These are phyloP conservation scores for Circinella umbellata DNA, from an alignment of 371 early-diverging fungal species.

Conservation along the genomic window DNA sequence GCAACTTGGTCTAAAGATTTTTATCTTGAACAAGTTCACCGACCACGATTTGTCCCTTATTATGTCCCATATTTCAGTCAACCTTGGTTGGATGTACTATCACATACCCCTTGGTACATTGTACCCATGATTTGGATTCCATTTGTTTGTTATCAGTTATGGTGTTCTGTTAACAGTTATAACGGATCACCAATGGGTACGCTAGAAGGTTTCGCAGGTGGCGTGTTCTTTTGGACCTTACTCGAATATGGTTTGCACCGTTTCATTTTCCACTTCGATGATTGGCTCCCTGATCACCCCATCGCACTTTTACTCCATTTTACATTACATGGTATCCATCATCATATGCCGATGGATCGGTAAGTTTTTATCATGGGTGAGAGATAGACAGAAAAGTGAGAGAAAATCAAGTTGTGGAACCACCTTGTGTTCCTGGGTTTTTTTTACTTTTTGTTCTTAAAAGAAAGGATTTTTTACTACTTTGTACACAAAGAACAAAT, in stretches of 20 bases:
- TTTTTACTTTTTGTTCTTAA: no score
- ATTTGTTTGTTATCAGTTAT: slow-evolving; percentile 55
- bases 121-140: slow-evolving; percentile 92
- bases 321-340: slow-evolving; percentile 93
- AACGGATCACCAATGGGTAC: slow-evolving; percentile 2
- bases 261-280: slow-evolving; percentile 93
- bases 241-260: slow-evolving; percentile 88
- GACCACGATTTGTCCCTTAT: slow-evolving; percentile 67
- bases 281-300: slow-evolving; percentile 83
- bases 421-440: neutral
- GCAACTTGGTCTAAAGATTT: slow-evolving; percentile 77
- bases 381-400: no score
- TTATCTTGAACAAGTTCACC: slow-evolving; percentile 92
- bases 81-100: slow-evolving; percentile 75
- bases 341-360: slow-evolving; percentile 95
- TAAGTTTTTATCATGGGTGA: slow-evolving; percentile 30
- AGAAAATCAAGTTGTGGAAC: no score
- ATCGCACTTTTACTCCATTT: slow-evolving; percentile 82
- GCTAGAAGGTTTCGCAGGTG: slow-evolving; percentile 54
- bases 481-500: no score
- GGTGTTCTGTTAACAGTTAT: slow-evolving; percentile 23
- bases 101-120: slow-evolving; percentile 91
- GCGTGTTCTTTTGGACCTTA: slow-evolving; percentile 83
- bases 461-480: no score
- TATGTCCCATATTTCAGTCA: slow-evolving; percentile 80